Evolutionary conservation across 2,329 filamentous ascomycete species (phyloP), one percentile per base, ranked within the genome.

Genomic region (Trichoderma atrobrunneum): DNA sequence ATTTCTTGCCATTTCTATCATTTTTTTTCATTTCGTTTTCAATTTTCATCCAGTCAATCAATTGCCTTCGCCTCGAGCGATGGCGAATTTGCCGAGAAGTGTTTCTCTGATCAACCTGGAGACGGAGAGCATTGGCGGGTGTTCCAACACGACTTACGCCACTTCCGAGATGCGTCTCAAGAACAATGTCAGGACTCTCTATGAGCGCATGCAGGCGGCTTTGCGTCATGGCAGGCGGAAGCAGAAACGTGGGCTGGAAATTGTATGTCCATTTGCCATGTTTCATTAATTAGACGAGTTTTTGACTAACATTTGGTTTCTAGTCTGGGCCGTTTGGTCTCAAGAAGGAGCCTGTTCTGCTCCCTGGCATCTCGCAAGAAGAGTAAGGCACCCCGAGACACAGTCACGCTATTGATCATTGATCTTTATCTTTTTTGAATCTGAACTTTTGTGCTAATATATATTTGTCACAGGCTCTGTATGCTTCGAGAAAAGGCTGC

Each of bases 291-390:
- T 48, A 34, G 16, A 12, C 12, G 8, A 66, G 30, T 24, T n/a
- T 60, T 56, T 64, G 62, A 72, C 80, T 79, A 74, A 80, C 74
- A 11, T 61, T 59, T 7, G 1, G 28, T 63, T n/a, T 56, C n/a
- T 73, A 90, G 88, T 89, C 87, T 64, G 84, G 85, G 11, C 88
- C 88, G 0, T 90, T 88, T 79, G 84, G 89, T 78, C 86, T 90
- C 76, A 86, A 87, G 77, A 85, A 84, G 72, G 87, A 88, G 76
- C 80, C 83, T n/a, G 81, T 86, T 54, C 80, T 80, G 57, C 80
- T 90, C 16, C 87, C 87, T 3, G 88, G 88, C 51, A 82, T 90
- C 56, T 86, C 86, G 60, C 84, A 88, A 74, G 87, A 89, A 75
- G 87, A 91, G 88, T 90, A 84, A 79, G 87, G 82, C 36, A 21